These are phyloP conservation scores for Hirsutella thompsonii DNA, from an alignment of 2,329 filamentous ascomycete genomes.

Conservation along the genomic window DNA sequence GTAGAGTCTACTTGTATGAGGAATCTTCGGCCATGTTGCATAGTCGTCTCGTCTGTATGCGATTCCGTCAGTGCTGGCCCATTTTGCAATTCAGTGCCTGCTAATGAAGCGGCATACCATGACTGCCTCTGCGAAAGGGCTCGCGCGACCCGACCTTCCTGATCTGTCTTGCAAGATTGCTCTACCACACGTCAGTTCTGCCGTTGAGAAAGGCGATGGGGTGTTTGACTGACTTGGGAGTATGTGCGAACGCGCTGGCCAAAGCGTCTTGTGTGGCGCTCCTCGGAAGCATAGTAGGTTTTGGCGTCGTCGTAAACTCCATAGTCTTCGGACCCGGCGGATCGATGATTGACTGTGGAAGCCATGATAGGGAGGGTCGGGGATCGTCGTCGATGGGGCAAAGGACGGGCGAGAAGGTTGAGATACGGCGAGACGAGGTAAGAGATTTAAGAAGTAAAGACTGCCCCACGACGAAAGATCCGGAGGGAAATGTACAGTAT, in stretches of 20 bases:
- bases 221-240: conserved; percentile 31
- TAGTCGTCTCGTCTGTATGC: conserved; percentile 55
- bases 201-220: neutral
- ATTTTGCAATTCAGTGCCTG: neutral
- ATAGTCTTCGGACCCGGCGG: conserved; percentile 31
- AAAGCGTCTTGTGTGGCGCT: conserved; percentile 35
- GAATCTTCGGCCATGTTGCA: conserved; percentile 59
- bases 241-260: conserved; percentile 42
- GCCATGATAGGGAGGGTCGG: conserved; percentile 10
- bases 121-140: conserved; percentile 45
- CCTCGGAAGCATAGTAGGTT: conserved; percentile 45
- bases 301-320: conserved; percentile 42
- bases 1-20: conserved; percentile 79
- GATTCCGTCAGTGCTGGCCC: neutral
- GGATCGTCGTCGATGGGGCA: neutral
- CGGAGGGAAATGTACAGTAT: neutral
- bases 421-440: neutral
- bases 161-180: conserved; percentile 39
- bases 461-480: no score
- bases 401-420: neutral
- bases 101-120: conserved; percentile 32
- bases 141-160: conserved; percentile 37
- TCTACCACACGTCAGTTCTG: conserved; percentile 26
- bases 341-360: conserved; percentile 13
- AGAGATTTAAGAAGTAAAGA: no score